Conservation (phyloP, 2,329 filamentous ascomycete genomes). For the Fusarium mangiferae region DNA sequence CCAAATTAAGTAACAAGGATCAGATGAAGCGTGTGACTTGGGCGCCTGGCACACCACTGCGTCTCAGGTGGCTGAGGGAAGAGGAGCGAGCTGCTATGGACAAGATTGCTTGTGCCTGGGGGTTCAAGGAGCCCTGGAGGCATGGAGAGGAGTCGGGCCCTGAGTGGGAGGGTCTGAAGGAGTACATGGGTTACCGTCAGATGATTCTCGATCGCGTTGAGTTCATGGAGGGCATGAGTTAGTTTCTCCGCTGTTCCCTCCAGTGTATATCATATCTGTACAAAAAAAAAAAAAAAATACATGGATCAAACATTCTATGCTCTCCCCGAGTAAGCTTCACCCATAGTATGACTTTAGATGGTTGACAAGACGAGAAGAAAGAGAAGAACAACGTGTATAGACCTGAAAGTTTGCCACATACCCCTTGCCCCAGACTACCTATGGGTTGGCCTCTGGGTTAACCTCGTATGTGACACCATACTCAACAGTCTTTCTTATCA, state of each 20-base stretch:
- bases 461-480: conserved; percentile 51
- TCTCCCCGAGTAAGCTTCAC: neutral
- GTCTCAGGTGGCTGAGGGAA: conserved; percentile 86
- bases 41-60: conserved; percentile 82
- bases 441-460: conserved; percentile 9
- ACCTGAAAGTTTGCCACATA: neutral
- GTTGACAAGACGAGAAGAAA: neutral
- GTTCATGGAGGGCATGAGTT: conserved; percentile 88
- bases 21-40: conserved; percentile 96
- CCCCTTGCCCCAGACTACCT: neutral
- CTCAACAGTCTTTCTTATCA: conserved; percentile 51
- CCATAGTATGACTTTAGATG: neutral
- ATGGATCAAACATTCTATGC: neutral
- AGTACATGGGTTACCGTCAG: conserved; percentile 83
- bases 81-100: conserved; percentile 91
- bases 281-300: conserved; percentile 18
- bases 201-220: conserved; percentile 93
- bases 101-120: conserved; percentile 87
- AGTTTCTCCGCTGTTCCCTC: conserved; percentile 10
- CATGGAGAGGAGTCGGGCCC: conserved; percentile 90
- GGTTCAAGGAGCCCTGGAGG: conserved; percentile 82
- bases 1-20: conserved; percentile 88
- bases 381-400: neutral
- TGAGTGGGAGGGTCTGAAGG: conserved; percentile 87
- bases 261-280: conserved; percentile 37